Conservation (phyloP, 2,329 filamentous ascomycete genomes). For the Aureobasidium vineae region DNA sequence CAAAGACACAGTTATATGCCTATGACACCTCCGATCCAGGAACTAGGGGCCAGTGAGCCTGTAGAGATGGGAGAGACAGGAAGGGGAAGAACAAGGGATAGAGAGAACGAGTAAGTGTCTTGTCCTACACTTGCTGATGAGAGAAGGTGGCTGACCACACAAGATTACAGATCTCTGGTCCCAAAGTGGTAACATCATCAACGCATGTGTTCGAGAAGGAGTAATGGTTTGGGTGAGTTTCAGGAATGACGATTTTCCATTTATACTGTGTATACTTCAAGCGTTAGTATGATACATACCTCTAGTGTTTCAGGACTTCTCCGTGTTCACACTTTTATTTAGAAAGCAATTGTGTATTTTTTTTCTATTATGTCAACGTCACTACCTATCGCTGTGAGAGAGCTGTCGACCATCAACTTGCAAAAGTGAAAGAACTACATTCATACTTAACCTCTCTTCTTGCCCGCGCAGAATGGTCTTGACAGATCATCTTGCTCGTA, state of each 20-base stretch:
- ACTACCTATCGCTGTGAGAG: too few relatives aligned
- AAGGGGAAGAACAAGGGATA: background rate
- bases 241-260: background rate
- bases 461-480: too few relatives aligned
- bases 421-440: too few relatives aligned
- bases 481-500: too few relatives aligned
- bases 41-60: background rate
- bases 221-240: background rate
- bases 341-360: too few relatives aligned
- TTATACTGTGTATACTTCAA: background rate
- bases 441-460: too few relatives aligned
- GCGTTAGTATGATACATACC: background rate
- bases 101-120: conserved; percentile 4
- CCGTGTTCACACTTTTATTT: background rate
- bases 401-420: too few relatives aligned
- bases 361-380: too few relatives aligned
- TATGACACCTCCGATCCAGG: conserved; percentile 9
- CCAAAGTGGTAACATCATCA: conserved; percentile 4
- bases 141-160: conserved; percentile 2
- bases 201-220: conserved; percentile 13
- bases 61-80: conserved; percentile 17
- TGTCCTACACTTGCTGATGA: background rate
- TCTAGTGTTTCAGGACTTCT: background rate
- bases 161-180: conserved; percentile 8
- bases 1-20: conserved; percentile 4